phyloP scores from a whole-genome alignment of 306 rosid species.

The Vicia faba region DNA sequence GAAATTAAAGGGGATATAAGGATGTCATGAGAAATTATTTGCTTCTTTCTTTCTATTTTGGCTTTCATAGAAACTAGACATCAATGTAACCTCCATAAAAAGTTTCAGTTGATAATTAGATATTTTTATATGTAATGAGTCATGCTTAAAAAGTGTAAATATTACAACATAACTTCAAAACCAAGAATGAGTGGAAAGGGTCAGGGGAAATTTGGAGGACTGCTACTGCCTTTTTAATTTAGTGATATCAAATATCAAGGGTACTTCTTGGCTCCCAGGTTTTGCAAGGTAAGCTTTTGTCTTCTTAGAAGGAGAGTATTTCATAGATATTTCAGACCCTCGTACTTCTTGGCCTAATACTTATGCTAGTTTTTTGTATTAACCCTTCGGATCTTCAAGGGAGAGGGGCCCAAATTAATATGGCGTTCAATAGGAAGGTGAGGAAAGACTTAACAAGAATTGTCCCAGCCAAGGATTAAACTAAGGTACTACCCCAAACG shows the following conservation, averaged over 20 bases:
- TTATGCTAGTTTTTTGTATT: neutral
- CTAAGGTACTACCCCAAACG: neutral
- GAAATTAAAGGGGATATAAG: neutral
- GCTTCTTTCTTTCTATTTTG: conserved; percentile 20
- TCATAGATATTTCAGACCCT: conserved; percentile 6
- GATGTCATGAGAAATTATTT: neutral
- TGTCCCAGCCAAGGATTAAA: neutral
- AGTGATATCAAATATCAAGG: conserved; percentile 18
- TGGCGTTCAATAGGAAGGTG: neutral
- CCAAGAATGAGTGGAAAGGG: conserved; percentile 12
- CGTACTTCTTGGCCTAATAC: neutral
- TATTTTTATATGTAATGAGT: neutral
- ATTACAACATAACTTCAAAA: conserved; percentile 6
- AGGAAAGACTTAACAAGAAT: neutral
- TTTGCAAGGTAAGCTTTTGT: conserved; percentile 5
- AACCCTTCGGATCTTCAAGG: neutral
- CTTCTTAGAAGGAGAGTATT: conserved; percentile 15
- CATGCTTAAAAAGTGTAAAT: conserved; percentile 6
- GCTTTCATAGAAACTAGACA: conserved; percentile 24
- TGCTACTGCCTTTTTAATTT: neutral
- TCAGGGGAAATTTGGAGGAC: conserved; percentile 5
- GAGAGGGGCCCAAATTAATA: neutral
- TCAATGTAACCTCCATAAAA: conserved; percentile 5
- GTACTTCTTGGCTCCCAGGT: conserved; percentile 15
- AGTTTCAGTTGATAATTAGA: conserved; percentile 22